These are phyloP conservation scores for Neoascochyta sp. DNA, from an alignment of 2,329 filamentous ascomycete species.

Conservation along the genomic window DNA sequence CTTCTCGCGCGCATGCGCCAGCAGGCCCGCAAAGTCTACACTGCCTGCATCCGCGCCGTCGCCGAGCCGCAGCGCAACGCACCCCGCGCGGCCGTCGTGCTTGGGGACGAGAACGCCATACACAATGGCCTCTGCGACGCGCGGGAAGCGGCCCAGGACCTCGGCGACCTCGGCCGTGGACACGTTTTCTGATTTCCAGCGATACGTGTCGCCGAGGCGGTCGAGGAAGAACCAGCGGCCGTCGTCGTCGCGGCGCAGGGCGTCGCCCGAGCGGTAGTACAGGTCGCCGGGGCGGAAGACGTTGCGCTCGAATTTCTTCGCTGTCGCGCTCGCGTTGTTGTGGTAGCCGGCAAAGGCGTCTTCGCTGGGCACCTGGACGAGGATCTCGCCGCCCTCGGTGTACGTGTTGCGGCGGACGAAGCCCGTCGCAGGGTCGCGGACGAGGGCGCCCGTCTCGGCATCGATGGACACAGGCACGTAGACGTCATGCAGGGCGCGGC, in stretches of 20 bases:
- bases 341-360: conserved; percentile 60
- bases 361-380: conserved; percentile 56
- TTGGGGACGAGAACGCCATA: conserved; percentile 45
- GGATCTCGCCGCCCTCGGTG: conserved; percentile 67
- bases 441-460: conserved; percentile 62
- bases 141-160: conserved; percentile 41
- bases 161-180: conserved; percentile 46
- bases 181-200: conserved; percentile 49
- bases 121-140: conserved; percentile 44
- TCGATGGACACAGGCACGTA: conserved; percentile 66
- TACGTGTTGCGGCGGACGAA: conserved; percentile 61
- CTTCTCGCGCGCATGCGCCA: conserved; percentile 20
- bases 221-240: conserved; percentile 49
- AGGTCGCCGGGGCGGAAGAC: conserved; percentile 45
- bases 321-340: conserved; percentile 61
- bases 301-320: conserved; percentile 49
- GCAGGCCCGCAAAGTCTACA: conserved; percentile 24
- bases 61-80: conserved; percentile 56
- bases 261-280: conserved; percentile 47
- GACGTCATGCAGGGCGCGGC: conserved; percentile 50
- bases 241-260: conserved; percentile 41
- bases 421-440: conserved; percentile 62
- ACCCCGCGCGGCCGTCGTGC: conserved; percentile 50
- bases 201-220: conserved; percentile 46
- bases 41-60: conserved; percentile 29